Conservation (phyloP, 257 asterid genomes). For the Haberlea rhodopensis region DNA sequence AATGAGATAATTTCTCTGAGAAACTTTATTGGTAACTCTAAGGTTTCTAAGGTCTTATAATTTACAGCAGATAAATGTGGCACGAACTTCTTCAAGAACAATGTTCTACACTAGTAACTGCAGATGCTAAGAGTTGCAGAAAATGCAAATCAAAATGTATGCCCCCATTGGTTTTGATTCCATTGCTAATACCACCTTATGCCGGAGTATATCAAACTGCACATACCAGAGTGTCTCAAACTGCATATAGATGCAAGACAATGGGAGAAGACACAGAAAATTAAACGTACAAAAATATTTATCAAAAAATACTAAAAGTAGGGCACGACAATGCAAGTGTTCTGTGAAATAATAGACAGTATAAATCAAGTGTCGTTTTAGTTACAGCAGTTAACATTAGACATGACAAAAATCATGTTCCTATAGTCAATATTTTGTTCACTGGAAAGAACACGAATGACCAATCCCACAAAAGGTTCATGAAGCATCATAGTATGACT, state of each 20-base stretch:
- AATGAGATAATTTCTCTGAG: too few species aligned
- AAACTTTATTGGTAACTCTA: too few species aligned
- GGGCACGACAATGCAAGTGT: background rate
- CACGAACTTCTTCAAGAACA: too few species aligned
- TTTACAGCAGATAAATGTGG: too few species aligned
- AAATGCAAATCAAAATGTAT: too few species aligned
- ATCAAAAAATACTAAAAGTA: background rate
- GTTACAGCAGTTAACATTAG: background rate
- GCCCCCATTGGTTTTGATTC: background rate
- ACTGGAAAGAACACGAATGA: background rate
- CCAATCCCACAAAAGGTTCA: background rate
- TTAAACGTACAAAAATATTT: background rate
- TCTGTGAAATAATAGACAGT: background rate
- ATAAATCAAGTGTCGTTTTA: background rate
- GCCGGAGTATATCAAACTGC: constrained; percentile 23
- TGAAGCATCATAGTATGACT: background rate
- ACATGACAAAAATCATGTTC: background rate
- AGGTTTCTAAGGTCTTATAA: too few species aligned
- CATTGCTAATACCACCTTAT: constrained; percentile 21
- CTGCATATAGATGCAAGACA: constrained; percentile 25
- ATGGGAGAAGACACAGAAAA: background rate
- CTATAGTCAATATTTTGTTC: background rate
- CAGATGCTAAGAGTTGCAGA: too few species aligned
- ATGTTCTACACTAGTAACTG: too few species aligned
- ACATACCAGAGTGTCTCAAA: constrained; percentile 14